Percentiles rank a stretch among this genome's conserved stretches.
Evolutionary conservation across 169 alveolate genomes (phyloP).

Genomic region (Neospora caninum): DNA sequence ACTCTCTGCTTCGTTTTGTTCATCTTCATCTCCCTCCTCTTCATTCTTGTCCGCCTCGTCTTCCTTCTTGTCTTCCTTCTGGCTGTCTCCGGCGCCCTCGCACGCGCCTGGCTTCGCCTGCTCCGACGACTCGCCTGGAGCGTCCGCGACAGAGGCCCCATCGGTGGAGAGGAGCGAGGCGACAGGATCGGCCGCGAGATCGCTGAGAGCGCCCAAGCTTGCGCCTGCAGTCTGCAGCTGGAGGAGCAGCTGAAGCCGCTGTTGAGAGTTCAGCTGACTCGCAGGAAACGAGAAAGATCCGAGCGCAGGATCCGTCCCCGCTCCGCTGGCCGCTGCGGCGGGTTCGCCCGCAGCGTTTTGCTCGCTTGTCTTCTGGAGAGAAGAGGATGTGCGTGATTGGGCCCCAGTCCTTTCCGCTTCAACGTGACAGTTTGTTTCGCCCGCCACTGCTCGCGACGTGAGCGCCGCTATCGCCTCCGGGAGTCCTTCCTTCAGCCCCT

Average conservation of each 20-base stretch:
- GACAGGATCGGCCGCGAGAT: not conserved
- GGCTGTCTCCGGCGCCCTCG: not conserved
- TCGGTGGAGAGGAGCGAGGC: not conserved
- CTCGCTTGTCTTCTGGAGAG: no score
- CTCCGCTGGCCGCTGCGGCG: conserved; percentile 17
- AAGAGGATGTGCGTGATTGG: no score
- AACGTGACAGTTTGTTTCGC: no score
- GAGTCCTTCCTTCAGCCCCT: no score
- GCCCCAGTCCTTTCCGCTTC: no score
- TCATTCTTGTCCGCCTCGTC: not conserved
- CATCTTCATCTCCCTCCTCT: not conserved
- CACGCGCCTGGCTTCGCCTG: not conserved
- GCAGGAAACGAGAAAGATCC: conserved; percentile 42
- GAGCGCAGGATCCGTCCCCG: conserved; percentile 52
- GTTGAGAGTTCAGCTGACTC: conserved; percentile 59
- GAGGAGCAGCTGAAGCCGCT: conserved; percentile 55
- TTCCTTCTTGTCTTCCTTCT: not conserved
- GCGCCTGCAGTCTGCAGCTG: conserved; percentile 49
- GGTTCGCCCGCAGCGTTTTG: no score
- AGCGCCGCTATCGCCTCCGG: no score
- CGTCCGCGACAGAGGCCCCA: no score
- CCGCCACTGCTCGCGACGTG: no score
- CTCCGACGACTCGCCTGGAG: not conserved
- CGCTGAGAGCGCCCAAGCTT: not conserved
- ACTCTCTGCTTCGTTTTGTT: not conserved